phyloP scores from a whole-genome alignment of 106 monocot species.

The Dendrobium officinale region DNA sequence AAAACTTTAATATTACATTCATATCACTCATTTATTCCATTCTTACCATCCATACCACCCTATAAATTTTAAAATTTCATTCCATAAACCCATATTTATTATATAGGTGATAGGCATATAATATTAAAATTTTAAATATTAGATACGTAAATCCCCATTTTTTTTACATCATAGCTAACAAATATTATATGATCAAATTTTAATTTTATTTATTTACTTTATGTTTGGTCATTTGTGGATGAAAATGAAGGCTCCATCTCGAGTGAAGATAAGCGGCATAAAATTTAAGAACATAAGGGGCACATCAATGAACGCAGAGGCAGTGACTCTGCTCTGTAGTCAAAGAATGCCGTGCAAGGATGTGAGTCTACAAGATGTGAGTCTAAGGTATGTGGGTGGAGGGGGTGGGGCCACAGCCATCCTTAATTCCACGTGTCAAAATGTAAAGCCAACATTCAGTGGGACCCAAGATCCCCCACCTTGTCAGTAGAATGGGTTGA shows the following conservation, averaged over 20 bases:
- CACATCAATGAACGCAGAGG: conserved; percentile 30
- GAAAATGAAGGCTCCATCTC: conserved; percentile 35
- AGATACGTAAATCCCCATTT: no score
- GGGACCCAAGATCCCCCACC: conserved; percentile 23
- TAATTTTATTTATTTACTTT: background rate
- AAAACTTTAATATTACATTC: no score
- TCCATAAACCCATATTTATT: no score
- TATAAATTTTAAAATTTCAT: no score
- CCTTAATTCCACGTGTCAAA: conserved; percentile 19
- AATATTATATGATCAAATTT: background rate
- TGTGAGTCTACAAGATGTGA: conserved; percentile 30
- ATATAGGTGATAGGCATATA: no score
- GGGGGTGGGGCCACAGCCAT: background rate
- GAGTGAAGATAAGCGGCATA: conserved; percentile 48
- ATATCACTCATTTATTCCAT: no score
- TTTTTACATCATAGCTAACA: background rate
- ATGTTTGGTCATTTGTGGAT: background rate
- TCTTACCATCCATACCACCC: no score
- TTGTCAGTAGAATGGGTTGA: background rate
- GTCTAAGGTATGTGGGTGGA: conserved; percentile 14
- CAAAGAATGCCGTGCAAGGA: conserved; percentile 41
- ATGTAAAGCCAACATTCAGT: conserved; percentile 16
- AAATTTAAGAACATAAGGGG: conserved; percentile 54
- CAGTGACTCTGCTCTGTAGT: conserved; percentile 52
- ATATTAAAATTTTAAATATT: no score